These are phyloP conservation scores for Acanthamoeba rhysodes DNA, from an alignment of 208 protist species.

Conservation along the genomic window DNA sequence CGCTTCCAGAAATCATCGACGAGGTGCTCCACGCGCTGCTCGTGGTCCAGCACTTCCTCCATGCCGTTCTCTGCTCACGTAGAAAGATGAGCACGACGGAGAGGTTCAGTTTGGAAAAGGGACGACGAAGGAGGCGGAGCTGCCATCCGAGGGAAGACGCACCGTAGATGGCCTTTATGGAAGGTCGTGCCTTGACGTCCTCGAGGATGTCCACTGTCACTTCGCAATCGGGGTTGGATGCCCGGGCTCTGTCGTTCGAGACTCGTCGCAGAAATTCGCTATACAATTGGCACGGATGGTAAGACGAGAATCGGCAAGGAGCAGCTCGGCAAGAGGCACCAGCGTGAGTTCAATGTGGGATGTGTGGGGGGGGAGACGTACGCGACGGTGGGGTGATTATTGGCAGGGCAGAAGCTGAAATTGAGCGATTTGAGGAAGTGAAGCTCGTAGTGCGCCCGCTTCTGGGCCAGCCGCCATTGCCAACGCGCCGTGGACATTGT, in stretches of 20 bases:
- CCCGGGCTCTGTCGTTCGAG: constrained; percentile 33
- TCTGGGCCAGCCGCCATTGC: constrained; percentile 71
- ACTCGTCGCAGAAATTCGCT: constrained; percentile 65
- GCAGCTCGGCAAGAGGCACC: neutral
- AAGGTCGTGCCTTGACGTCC: neutral
- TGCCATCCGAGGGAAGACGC: no score
- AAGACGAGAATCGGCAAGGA: neutral
- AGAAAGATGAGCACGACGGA: neutral
- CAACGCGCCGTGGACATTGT: constrained; percentile 68
- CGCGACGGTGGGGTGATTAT: constrained; percentile 62
- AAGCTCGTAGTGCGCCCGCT: constrained; percentile 56
- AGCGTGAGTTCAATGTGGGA: neutral
- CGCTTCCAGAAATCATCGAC: constrained; percentile 47
- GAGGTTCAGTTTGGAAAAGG: neutral
- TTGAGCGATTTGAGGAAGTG: constrained; percentile 61
- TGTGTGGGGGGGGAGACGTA: neutral
- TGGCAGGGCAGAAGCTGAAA: constrained; percentile 64
- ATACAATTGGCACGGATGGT: neutral
- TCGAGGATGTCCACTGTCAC: constrained; percentile 18
- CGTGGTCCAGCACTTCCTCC: constrained; percentile 59
- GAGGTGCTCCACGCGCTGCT: constrained; percentile 10
- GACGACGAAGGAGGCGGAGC: neutral
- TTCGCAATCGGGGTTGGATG: constrained; percentile 74
- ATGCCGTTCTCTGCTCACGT: constrained; percentile 44
- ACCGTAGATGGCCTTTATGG: constrained; percentile 70